Conservation (phyloP, 2,329 filamentous ascomycete genomes). For the Cytospora piceicola region DNA sequence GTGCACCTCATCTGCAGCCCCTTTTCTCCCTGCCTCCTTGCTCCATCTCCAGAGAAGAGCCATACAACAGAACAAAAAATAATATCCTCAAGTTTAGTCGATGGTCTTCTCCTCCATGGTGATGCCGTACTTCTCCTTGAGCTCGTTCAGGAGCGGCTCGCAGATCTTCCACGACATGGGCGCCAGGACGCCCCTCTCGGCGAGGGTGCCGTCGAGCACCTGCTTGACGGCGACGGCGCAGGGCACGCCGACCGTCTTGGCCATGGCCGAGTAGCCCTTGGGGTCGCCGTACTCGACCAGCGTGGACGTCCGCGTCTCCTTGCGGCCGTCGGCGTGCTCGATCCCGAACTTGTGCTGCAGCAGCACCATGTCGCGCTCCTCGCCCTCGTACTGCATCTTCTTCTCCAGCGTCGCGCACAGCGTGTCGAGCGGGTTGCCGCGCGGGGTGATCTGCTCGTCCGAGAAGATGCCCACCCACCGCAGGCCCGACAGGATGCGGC, state of each 20-base stretch:
- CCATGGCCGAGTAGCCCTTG: slow-evolving; percentile 81
- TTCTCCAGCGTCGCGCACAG: slow-evolving; percentile 83
- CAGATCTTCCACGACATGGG: slow-evolving; percentile 75
- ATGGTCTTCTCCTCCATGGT: slow-evolving; percentile 71
- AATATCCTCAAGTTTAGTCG: slow-evolving; percentile 36
- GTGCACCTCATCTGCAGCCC: too few relatives aligned
- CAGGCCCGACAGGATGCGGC: slow-evolving; percentile 70
- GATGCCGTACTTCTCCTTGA: slow-evolving; percentile 78
- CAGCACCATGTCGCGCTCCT: slow-evolving; percentile 83
- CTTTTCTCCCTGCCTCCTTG: too few relatives aligned
- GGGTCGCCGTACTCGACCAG: slow-evolving; percentile 82
- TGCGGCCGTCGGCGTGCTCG: slow-evolving; percentile 77
- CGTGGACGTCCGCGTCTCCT: slow-evolving; percentile 79
- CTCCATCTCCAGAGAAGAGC: neutral
- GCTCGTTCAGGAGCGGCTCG: slow-evolving; percentile 73
- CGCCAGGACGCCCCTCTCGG: slow-evolving; percentile 74
- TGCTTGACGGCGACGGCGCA: slow-evolving; percentile 73
- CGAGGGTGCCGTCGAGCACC: slow-evolving; percentile 75
- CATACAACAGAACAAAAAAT: neutral
- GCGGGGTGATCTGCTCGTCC: slow-evolving; percentile 69
- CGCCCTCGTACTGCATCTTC: slow-evolving; percentile 87
- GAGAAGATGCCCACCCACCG: slow-evolving; percentile 73
- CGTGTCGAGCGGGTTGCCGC: slow-evolving; percentile 85
- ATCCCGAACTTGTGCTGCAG: slow-evolving; percentile 85
- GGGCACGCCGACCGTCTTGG: slow-evolving; percentile 74